These are phyloP conservation scores for Aspergillus olivimuriae DNA, from an alignment of 495 filamentous ascomycete genomes.

Conservation along the genomic window DNA sequence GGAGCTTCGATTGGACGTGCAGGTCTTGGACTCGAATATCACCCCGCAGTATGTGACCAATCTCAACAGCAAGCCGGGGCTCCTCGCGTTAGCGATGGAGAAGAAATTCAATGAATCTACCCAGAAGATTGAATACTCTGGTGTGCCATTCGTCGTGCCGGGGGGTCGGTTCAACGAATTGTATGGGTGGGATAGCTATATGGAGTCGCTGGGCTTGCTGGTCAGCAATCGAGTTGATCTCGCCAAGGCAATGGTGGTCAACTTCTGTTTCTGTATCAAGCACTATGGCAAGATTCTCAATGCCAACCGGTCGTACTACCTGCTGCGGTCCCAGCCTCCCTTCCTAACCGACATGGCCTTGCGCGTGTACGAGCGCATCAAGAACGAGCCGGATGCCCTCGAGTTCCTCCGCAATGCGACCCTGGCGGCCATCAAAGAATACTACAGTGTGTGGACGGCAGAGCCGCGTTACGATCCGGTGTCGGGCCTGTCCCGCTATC, in stretches of 20 bases:
- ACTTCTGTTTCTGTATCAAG: conserved; percentile 96
- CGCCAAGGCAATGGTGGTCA: conserved; percentile 85
- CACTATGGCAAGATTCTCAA: conserved; percentile 98
- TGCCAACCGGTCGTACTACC: conserved; percentile 92
- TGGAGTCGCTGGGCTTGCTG: conserved; percentile 84
- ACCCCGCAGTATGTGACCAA: conserved; percentile 67
- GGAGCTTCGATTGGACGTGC: conserved; percentile 79
- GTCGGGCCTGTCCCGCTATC: conserved; percentile 84
- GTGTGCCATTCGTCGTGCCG: conserved; percentile 90
- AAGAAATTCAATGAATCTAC: conserved; percentile 56
- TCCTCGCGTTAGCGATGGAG: conserved; percentile 88
- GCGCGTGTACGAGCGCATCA: conserved; percentile 80
- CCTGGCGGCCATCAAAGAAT: conserved; percentile 94
- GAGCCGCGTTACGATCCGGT: conserved; percentile 71
- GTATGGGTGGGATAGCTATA: conserved; percentile 97
- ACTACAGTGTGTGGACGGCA: conserved; percentile 83
- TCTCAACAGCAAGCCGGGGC: conserved; percentile 78
- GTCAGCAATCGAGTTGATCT: conserved; percentile 75
- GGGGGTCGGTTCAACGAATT: conserved; percentile 96
- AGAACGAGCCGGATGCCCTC: conserved; percentile 63
- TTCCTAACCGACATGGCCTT: conserved; percentile 97
- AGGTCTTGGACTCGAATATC: conserved; percentile 60
- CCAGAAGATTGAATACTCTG: conserved; percentile 58
- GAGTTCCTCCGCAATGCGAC: conserved; percentile 75
- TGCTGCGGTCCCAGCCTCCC: conserved; percentile 87